phyloP scores from a whole-genome alignment of 768 basidiomycete species.

The Psilocybe cyanescens region DNA sequence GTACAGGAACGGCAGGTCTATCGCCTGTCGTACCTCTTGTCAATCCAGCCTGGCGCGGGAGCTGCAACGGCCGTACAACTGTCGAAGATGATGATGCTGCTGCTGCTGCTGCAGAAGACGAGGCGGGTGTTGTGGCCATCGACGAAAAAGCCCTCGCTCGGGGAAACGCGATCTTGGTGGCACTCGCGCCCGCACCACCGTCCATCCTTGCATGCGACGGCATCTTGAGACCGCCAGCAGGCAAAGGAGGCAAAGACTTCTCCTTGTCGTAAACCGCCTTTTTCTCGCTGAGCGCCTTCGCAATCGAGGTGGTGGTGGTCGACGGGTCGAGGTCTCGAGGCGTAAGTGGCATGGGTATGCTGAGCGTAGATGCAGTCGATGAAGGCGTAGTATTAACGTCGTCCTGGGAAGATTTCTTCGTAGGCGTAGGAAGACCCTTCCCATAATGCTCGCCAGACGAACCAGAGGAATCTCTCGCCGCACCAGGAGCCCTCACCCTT shows the following conservation, averaged over 20 bases:
- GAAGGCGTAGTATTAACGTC: conserved; percentile 30
- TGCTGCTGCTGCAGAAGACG: conserved; percentile 15
- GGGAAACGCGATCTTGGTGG: conserved; percentile 22
- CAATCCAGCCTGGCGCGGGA: conserved; percentile 28
- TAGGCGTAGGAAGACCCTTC: background rate
- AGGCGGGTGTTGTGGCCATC: conserved; percentile 14
- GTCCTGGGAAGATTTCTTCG: conserved; percentile 19
- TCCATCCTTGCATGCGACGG: conserved; percentile 9
- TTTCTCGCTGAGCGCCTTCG: conserved; percentile 5
- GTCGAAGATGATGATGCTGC: conserved; percentile 19
- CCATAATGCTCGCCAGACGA: conserved; percentile 11
- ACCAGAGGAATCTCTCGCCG: background rate
- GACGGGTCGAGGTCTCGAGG: conserved; percentile 30
- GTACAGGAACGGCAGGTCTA: conserved; percentile 37
- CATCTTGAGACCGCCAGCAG: conserved; percentile 22
- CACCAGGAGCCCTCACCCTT: background rate
- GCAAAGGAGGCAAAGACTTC: conserved; percentile 40
- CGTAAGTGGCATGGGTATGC: conserved; percentile 37
- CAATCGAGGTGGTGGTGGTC: conserved; percentile 11
- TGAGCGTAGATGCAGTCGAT: conserved; percentile 38
- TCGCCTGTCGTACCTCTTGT: conserved; percentile 32
- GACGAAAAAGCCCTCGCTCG: conserved; percentile 28
- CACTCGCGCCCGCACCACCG: background rate
- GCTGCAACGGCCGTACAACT: conserved; percentile 32
- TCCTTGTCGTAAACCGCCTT: conserved; percentile 30